Base-by-base conservation (phyloP, 495 filamentous ascomycete species). In the Penicillium longicatenatum region DNA sequence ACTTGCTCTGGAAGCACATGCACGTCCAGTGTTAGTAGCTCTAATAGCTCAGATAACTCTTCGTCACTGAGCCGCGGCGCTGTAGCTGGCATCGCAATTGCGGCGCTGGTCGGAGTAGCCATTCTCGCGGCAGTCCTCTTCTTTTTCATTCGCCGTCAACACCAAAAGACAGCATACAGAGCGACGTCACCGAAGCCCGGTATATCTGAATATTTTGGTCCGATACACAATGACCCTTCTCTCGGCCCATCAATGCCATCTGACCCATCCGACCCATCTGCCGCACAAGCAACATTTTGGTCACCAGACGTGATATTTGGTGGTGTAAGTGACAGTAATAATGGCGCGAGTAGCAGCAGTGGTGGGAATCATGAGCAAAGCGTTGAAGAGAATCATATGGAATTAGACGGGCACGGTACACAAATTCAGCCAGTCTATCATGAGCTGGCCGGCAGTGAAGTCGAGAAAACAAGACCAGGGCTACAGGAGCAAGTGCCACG, bases 51-150 rank as follows among this genome's bases (percentile, higher is more conserved):
- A 3, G 49, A 30, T 14, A 43, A 43, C 26, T 47, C 46, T 29
- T 66, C 64, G 14, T 14, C 42, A n/a, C 61, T 88, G 12, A 71
- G 60, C 37, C 52, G 37, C 4, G 64, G 64, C 11, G 59, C 60
- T 20, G 55, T 70, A 35, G 58, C 67, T 46, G 69, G 67, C 47
- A 70, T 62, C 39, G 64, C 62, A 4, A 62, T 70, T 37, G 62
- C 56, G 2, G 54, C 65, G 29, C 41, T 64, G 5, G 55, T 60
- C 35, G 62, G 60, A 22, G 42, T 66, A 26, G 43, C 55, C 16
- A 17, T 70, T 22, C 35, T 71, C 6, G 56, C 58, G 3, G 57
- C 41, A 9, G 21, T 58, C 1, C 21, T 66, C 3, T 43, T 62
- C 30, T 59, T 62, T 41, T 65, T 54, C 39, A 59, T 60, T 29